Percentiles rank a stretch among this genome's conserved stretches.
Evolutionary conservation across 306 rosid species (phyloP).

Genomic region (Carpinus fangiana): DNA sequence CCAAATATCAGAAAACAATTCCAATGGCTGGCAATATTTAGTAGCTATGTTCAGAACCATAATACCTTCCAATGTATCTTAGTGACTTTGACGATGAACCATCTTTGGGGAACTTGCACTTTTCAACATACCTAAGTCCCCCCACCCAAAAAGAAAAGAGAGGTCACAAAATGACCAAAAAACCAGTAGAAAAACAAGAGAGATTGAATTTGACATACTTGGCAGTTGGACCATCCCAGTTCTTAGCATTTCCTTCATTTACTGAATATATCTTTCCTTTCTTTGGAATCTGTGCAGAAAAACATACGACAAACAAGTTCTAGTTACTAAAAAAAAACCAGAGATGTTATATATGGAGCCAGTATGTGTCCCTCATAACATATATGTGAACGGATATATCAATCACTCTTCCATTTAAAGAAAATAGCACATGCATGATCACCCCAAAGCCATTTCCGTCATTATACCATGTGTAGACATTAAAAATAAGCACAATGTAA

Average conservation of each 20-base stretch:
- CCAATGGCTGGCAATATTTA: neutral
- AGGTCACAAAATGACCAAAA: constrained; percentile 19
- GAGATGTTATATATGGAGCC: neutral
- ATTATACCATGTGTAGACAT: neutral
- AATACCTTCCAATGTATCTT: constrained; percentile 94
- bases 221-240: constrained; percentile 92
- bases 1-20: neutral
- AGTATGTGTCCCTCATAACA: neutral
- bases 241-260: constrained; percentile 97
- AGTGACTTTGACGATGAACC: constrained; percentile 90
- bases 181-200: constrained; percentile 2
- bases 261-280: constrained; percentile 95
- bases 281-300: constrained; percentile 66
- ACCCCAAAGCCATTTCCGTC: neutral
- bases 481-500: neutral
- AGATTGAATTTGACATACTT: constrained; percentile 47
- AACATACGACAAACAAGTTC: constrained; percentile 17
- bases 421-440: constrained; percentile 1
- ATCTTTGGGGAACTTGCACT: constrained; percentile 87
- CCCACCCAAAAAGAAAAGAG: constrained; percentile 8
- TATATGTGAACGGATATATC: neutral
- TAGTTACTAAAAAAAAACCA: neutral
- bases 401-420: neutral
- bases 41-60: constrained; percentile 4
- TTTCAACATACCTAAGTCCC: constrained; percentile 65